These are phyloP conservation scores for Ganoderma leucocontextum DNA, from an alignment of 1,284 basidiomycete species.

Conservation along the genomic window DNA sequence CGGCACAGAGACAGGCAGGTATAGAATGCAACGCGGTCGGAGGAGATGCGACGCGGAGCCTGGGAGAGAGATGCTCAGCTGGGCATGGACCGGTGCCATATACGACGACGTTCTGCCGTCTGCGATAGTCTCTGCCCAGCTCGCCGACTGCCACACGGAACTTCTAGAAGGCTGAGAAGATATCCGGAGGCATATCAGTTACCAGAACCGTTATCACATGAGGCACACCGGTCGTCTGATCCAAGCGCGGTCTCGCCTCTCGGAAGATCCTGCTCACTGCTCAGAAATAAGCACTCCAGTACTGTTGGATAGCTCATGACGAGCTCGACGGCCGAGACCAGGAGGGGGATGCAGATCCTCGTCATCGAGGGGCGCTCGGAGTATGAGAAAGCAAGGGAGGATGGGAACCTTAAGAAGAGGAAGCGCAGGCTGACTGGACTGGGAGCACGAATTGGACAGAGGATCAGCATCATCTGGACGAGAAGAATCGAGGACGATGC, in stretches of 20 bases:
- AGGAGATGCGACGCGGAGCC: slow-evolving; percentile 14
- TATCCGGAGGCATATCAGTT: slow-evolving; percentile 10
- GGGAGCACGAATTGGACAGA: slow-evolving; percentile 11
- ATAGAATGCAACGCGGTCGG: slow-evolving; percentile 4
- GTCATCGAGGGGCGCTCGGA: slow-evolving; percentile 15
- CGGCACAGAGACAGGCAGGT: not conserved
- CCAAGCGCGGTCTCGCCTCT: slow-evolving; percentile 20
- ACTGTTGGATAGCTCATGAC: not conserved
- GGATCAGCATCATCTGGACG: slow-evolving; percentile 24
- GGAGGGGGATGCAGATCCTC: slow-evolving; percentile 31
- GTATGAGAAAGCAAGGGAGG: slow-evolving; percentile 14
- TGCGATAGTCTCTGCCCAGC: slow-evolving; percentile 8
- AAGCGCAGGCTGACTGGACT: slow-evolving; percentile 13
- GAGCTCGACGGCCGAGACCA: slow-evolving; percentile 5
- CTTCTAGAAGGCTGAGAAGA: slow-evolving; percentile 19
- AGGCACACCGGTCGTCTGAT: slow-evolving; percentile 13
- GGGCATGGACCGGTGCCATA: slow-evolving; percentile 18
- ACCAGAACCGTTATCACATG: slow-evolving; percentile 17
- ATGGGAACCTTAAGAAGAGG: slow-evolving; percentile 16
- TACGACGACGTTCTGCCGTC: slow-evolving; percentile 22
- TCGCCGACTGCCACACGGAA: slow-evolving; percentile 10
- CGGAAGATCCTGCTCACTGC: not conserved
- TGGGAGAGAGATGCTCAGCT: slow-evolving; percentile 17
- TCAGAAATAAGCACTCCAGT: not conserved
- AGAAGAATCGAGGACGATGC: slow-evolving; percentile 19